These are phyloP conservation scores for Acanthamoeba castellanii DNA, from an alignment of 208 protist genomes.

Conservation along the genomic window DNA sequence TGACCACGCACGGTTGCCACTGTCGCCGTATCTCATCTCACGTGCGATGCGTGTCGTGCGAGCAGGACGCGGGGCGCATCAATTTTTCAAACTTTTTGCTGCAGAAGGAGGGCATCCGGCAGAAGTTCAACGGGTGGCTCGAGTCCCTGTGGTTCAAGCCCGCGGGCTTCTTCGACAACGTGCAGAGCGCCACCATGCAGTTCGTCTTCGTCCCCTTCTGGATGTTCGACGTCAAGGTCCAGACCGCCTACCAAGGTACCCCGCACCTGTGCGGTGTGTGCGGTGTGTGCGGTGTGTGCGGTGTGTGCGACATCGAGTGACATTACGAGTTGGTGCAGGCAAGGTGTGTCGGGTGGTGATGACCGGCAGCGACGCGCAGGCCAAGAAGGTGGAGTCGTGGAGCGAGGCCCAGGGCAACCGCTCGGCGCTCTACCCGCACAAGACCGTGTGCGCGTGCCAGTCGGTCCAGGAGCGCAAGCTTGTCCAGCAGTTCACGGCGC, in stretches of 20 bases:
- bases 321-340: not conserved
- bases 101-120: constrained; percentile 25
- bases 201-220: constrained; percentile 51
- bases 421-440: not conserved
- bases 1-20: not conserved
- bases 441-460: constrained; percentile 25
- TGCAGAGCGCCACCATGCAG: constrained; percentile 41
- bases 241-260: constrained; percentile 38
- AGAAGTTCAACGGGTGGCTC: constrained; percentile 29
- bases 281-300: no score
- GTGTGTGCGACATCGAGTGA: not conserved
- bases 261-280: no score
- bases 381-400: constrained; percentile 69
- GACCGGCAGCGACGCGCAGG: constrained; percentile 20
- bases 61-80: constrained; percentile 18
- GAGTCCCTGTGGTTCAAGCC: constrained; percentile 64
- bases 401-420: not conserved
- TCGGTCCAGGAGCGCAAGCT: constrained; percentile 25
- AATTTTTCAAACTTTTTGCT: constrained; percentile 58
- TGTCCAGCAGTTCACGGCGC: constrained; percentile 27
- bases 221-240: constrained; percentile 67
- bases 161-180: constrained; percentile 47
- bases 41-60: no score
- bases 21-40: not conserved
- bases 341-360: constrained; percentile 38